Conservation (phyloP, 164 flowering plant genomes). For the Stephania japonica region DNA sequence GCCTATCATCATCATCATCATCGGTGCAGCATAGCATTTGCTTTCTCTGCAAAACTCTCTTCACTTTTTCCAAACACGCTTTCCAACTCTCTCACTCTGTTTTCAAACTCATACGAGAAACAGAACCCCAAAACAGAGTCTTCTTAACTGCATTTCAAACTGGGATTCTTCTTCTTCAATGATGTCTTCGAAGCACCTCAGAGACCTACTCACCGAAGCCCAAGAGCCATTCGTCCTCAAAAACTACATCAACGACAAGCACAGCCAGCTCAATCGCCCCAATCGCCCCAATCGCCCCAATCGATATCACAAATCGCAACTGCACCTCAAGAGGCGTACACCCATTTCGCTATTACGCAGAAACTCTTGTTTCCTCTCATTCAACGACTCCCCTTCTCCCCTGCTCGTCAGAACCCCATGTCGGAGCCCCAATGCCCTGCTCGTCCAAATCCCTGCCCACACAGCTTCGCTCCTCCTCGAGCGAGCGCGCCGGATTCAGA, state of each 20-base stretch:
- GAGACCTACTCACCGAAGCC: constrained; percentile 61
- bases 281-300: not conserved
- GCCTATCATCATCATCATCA: no score
- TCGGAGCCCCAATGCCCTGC: constrained; percentile 30
- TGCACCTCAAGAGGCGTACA: constrained; percentile 34
- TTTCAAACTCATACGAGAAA: not conserved
- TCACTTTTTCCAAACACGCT: not conserved
- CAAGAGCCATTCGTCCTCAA: constrained; percentile 84
- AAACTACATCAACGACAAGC: constrained; percentile 49
- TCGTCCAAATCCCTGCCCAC: constrained; percentile 54
- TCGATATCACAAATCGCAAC: constrained; percentile 11
- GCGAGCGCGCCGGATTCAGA: constrained; percentile 63
- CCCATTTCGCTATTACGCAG: constrained; percentile 42
- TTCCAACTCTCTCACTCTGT: not conserved
- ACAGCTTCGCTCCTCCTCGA: constrained; percentile 66
- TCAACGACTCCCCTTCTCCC: constrained; percentile 34
- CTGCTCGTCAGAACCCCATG: constrained; percentile 42
- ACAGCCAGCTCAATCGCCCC: constrained; percentile 27
- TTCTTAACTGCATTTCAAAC: not conserved
- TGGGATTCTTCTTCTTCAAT: not conserved
- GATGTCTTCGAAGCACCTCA: constrained; percentile 50
- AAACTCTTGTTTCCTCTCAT: constrained; percentile 52
- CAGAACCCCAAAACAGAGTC: not conserved
- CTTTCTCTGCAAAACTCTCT: not conserved
- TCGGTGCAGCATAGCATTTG: not conserved